phyloP scores from a whole-genome alignment of 2,329 filamentous ascomycete species.

The Colletotrichum destructivum region DNA sequence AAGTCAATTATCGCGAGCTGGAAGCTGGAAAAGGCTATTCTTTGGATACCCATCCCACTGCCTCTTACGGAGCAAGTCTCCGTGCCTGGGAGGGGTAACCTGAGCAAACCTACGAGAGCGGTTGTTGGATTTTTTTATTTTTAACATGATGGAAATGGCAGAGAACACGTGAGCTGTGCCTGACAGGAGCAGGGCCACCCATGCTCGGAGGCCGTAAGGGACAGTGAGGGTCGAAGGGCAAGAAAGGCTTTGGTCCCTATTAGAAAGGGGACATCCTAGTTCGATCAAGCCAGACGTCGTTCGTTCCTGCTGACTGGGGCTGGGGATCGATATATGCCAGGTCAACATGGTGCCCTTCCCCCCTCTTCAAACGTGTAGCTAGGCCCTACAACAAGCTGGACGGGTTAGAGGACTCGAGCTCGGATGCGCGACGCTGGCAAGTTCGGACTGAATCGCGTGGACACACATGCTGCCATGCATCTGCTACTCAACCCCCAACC shows the following conservation, averaged over 20 bases:
- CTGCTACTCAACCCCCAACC: background rate
- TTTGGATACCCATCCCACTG: background rate
- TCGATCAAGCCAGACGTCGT: background rate
- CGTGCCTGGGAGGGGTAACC: background rate
- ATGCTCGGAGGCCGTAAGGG: background rate
- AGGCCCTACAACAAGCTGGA: background rate
- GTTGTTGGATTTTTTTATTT: conserved; percentile 1
- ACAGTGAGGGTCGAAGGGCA: background rate
- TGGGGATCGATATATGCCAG: background rate
- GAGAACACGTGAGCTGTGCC: conserved; percentile 31
- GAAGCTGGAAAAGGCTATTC: background rate
- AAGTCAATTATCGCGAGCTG: background rate
- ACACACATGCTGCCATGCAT: background rate
- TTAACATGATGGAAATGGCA: background rate
- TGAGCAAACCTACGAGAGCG: background rate
- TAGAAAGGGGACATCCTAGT: background rate
- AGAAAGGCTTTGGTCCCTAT: background rate
- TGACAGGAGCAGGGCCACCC: conserved; percentile 32
- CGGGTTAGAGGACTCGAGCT: background rate
- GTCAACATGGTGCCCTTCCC: background rate
- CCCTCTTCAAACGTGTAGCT: background rate
- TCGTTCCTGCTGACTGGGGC: background rate
- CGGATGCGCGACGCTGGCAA: background rate
- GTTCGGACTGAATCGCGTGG: background rate
- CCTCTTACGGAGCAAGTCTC: conserved; percentile 1